A percentile compares a stretch with the other conserved stretches of the same genome.
Conservation (phyloP, 2,329 filamentous ascomycete species). For the Botrytis fragariae region DNA sequence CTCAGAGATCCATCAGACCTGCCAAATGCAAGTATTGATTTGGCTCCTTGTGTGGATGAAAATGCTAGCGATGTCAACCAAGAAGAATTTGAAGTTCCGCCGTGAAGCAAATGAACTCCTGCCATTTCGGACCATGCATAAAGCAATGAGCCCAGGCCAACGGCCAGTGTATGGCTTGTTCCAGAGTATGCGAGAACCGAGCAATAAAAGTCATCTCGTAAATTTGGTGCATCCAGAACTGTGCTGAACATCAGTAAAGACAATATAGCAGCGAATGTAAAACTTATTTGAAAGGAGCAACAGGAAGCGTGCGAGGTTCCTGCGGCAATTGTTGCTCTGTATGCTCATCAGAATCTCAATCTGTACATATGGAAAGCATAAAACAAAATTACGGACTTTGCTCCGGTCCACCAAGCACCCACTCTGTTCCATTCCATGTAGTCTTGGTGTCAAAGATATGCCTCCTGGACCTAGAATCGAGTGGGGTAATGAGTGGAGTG, state of each 20-base stretch:
- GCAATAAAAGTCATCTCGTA: conserved; percentile 97
- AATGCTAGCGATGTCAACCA: conserved; percentile 86
- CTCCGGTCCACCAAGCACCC: conserved; percentile 31
- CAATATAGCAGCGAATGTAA: background rate
- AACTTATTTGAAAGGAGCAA: conserved; percentile 72
- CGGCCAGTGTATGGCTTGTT: conserved; percentile 72
- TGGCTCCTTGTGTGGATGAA: conserved; percentile 72
- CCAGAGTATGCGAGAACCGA: conserved; percentile 82
- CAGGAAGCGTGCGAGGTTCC: conserved; percentile 54
- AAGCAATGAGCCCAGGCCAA: conserved; percentile 74
- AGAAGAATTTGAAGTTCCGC: conserved; percentile 48
- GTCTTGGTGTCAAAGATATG: conserved; percentile 31
- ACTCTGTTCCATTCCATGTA: conserved; percentile 38
- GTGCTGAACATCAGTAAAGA: conserved; percentile 45
- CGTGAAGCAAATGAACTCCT: conserved; percentile 59
- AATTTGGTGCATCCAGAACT: conserved; percentile 80
- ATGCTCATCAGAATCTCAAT: conserved; percentile 23
- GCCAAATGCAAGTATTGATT: conserved; percentile 81
- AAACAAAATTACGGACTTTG: conserved; percentile 26
- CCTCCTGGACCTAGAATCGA: conserved; percentile 29
- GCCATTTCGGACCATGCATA: conserved; percentile 84
- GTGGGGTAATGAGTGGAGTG: conserved; percentile 31
- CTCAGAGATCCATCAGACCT: conserved; percentile 73
- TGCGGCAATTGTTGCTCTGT: conserved; percentile 32
- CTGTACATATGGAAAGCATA: background rate